Percentiles rank a stretch among this genome's conserved stretches.
Evolutionary conservation across 1,139 yeast species (phyloP).

Genomic region (Sporopachydermia cereana): DNA sequence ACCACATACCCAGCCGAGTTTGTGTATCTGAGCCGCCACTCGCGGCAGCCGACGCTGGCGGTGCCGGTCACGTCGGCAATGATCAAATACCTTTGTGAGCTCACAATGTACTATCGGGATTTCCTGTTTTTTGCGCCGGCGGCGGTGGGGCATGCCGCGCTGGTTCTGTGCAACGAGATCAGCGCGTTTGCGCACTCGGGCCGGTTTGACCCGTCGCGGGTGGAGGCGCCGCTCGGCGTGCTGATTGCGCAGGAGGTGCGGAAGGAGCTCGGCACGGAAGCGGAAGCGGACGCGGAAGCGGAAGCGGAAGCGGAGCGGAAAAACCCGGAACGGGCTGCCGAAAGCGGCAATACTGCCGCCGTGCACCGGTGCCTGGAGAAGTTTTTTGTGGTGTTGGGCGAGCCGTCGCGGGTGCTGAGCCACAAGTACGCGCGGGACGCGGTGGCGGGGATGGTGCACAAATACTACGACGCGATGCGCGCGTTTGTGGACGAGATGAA

Average conservation of each 20-base stretch:
- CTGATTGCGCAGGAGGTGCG: background rate
- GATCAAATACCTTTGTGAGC: slow-evolving; percentile 49
- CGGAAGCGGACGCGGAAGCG: background rate
- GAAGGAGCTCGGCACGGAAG: background rate
- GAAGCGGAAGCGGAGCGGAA: background rate
- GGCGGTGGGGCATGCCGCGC: slow-evolving; percentile 55
- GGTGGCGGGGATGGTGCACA: background rate
- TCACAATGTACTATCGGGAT: slow-evolving; percentile 59
- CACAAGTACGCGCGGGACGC: slow-evolving; percentile 1
- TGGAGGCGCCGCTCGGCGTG: background rate
- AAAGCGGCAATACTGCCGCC: too few species aligned
- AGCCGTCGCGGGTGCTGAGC: background rate
- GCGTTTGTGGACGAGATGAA: background rate
- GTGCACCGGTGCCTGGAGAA: background rate
- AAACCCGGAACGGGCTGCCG: too few species aligned
- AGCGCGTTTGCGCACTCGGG: background rate
- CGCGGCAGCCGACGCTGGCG: slow-evolving; percentile 12
- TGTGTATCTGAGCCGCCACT: slow-evolving; percentile 27
- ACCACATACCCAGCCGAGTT: slow-evolving; percentile 51
- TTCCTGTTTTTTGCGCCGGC: slow-evolving; percentile 54
- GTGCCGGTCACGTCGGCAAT: slow-evolving; percentile 7
- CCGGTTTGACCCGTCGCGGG: background rate
- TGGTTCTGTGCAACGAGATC: slow-evolving; percentile 28
- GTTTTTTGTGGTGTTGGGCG: background rate
- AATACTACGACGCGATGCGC: background rate